Evolutionary conservation across 192 early-diverging fungal species (phyloP), one percentile per base, ranked within the genome.

Genomic region (Umbelopsis vinacea): DNA sequence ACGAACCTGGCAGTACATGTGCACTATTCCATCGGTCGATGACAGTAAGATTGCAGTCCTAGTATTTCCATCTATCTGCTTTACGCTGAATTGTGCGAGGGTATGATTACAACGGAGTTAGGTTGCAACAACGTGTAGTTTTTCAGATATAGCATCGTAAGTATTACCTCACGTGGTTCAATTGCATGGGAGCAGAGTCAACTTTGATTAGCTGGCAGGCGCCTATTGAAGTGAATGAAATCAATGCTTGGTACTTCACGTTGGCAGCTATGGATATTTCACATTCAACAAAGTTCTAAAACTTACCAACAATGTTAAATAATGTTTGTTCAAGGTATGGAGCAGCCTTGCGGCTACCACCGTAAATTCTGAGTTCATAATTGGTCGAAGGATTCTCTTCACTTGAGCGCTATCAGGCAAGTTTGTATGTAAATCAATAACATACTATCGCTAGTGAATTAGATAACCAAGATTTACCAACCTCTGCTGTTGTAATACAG

Each of bases 341-440:
- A 26, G 71, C 66, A 19, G 74, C 55, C 15, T 43, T 45, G 6
- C 35, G 50, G 19, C 37, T 46, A 46, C 66, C 63, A 0, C 79
- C 79, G 53, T 80, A 80, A 10, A 80, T 69, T 37, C 74, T 68
- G 29, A 80, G 40, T 7, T 67, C 71, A 54, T 71, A 80, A 3
- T 70, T 63, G 12, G 68, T 45, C 0, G 17, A 23, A 1, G 54
- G 38, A 22, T 80, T 55, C 46, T 76, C 70, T 46, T 52, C 67
- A 0, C 69, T 69, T 14, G 63, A 29, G 22, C n/a, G 52, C 73
- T 80, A 68, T 68, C 71, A 24, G 10, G 9, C 26, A 26, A 43
- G 24, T 14, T 4, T 6, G 66, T 29, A 33, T 33, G 66, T 4
- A 35, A 53, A 29, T 9, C 46, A 63, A 37, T 47, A n/a, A 46